phyloP scores from a whole-genome alignment of 1,284 basidiomycete species.

The Microbotryomycetes sp. region DNA sequence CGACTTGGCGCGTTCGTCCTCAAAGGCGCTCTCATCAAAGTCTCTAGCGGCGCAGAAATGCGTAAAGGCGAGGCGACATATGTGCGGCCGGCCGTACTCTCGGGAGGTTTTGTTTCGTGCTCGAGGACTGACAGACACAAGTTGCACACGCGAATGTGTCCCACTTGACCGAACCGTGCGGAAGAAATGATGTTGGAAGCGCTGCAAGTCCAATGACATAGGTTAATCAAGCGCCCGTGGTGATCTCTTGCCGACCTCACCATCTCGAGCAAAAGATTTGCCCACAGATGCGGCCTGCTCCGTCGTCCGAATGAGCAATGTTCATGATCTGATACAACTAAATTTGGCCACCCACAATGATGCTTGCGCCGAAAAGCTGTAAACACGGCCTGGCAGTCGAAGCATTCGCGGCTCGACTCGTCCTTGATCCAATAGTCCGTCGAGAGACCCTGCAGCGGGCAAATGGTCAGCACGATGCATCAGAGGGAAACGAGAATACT shows the following conservation, averaged over 20 bases:
- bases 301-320: neutral
- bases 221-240: neutral
- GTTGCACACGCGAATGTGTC: conserved; percentile 88
- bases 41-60: neutral
- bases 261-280: conserved; percentile 83
- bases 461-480: neutral
- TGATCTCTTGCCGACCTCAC: neutral
- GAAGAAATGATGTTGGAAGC: conserved; percentile 97
- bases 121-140: conserved; percentile 79
- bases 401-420: conserved; percentile 89
- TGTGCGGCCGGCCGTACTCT: conserved; percentile 33
- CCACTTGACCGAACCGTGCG: conserved; percentile 75
- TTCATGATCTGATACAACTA: neutral
- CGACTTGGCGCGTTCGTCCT: too few relatives aligned
- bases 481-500: conserved; percentile 45
- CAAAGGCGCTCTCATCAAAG: neutral
- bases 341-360: conserved; percentile 88
- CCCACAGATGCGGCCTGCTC: conserved; percentile 35
- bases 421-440: conserved; percentile 97
- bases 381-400: conserved; percentile 84
- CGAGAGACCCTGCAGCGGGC: conserved; percentile 54
- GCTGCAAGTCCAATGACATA: conserved; percentile 39
- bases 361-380: conserved; percentile 89
- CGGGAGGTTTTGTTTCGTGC: conserved; percentile 34
- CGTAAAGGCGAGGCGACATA: neutral